Percentiles rank a stretch among this genome's conserved stretches.
phyloP scores from a whole-genome alignment of 441 rosid species.

The Aquilaria agallochum region DNA sequence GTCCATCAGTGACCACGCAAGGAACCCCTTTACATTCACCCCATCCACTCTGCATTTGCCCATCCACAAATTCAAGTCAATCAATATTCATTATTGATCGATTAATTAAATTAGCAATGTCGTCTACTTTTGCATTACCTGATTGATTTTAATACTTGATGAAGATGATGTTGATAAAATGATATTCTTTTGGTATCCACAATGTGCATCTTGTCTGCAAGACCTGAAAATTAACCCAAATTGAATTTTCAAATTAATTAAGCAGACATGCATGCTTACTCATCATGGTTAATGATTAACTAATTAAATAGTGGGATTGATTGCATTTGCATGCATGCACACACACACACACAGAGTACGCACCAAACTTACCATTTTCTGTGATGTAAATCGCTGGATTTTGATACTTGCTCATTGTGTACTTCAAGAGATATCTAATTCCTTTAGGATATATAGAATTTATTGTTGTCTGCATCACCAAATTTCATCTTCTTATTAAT shows the following conservation, averaged over 20 bases:
- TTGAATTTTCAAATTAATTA: no score
- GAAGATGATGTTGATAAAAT: constrained; percentile 21
- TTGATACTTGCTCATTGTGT: constrained; percentile 22
- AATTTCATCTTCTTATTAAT: not conserved
- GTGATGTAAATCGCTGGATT: constrained; percentile 30
- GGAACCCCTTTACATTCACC: constrained; percentile 27
- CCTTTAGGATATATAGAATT: constrained; percentile 20
- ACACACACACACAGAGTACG: no score
- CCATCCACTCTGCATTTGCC: constrained; percentile 12
- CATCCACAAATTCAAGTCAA: not conserved
- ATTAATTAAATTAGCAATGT: no score
- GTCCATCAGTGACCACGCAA: constrained; percentile 31
- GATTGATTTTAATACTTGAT: constrained; percentile 18
- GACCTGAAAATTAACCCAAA: not conserved
- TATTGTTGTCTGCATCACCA: not conserved
- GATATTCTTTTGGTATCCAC: not conserved
- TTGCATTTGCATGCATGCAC: no score
- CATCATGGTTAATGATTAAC: not conserved
- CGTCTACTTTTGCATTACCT: constrained; percentile 1
- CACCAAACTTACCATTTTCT: constrained; percentile 27
- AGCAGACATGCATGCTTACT: no score
- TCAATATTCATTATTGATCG: no score
- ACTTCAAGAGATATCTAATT: constrained; percentile 16
- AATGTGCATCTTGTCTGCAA: not conserved
- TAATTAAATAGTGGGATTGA: not conserved